Conservation (phyloP, 768 basidiomycete genomes). For the Naematelia encephala region DNA sequence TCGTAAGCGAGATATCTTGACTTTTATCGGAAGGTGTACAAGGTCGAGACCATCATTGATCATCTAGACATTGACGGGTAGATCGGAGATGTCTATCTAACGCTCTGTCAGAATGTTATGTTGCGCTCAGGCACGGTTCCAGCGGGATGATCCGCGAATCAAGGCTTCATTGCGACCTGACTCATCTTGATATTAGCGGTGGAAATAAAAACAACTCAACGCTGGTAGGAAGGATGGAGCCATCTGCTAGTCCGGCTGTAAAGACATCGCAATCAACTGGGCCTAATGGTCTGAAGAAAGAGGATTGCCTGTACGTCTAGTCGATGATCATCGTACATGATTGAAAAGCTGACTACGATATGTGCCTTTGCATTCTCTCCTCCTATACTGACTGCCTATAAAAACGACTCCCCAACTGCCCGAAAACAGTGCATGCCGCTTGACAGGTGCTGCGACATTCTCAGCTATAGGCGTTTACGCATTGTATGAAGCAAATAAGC, state of each 20-base stretch:
- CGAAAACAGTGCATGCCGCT: constrained; percentile 37
- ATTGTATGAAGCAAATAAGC: constrained; percentile 27
- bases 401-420: too few relatives aligned
- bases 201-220: not conserved
- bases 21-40: too few relatives aligned
- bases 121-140: not conserved
- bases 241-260: not conserved
- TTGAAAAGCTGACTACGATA: not conserved
- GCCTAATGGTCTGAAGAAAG: not conserved
- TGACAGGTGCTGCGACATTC: constrained; percentile 38
- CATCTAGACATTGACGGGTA: too few relatives aligned
- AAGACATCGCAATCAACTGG: not conserved
- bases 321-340: not conserved
- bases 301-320: constrained; percentile 18
- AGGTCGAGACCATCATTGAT: too few relatives aligned
- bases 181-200: too few relatives aligned
- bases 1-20: not conserved
- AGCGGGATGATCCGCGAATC: too few relatives aligned
- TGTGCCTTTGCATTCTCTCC: not conserved
- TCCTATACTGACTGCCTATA: too few relatives aligned
- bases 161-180: not conserved
- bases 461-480: constrained; percentile 41
- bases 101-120: too few relatives aligned
- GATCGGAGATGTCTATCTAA: too few relatives aligned
- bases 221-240: not conserved